Evolutionary conservation across 2,329 filamentous ascomycete species (phyloP).

Genomic region (Grosmannia serpens): DNA sequence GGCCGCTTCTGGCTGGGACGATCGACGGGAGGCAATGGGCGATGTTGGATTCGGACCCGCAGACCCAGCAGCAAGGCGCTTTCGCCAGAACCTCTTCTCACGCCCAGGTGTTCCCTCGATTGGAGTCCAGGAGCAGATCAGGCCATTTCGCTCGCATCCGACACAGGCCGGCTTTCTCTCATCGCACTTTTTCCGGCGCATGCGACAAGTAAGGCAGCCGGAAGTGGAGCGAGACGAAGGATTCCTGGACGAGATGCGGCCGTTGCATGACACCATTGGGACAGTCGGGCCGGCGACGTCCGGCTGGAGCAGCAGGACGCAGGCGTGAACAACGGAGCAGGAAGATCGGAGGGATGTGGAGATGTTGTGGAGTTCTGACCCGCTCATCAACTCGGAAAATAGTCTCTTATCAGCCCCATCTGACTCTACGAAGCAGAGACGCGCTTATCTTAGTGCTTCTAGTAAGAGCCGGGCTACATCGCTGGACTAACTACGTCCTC

Average conservation of each 20-base stretch:
- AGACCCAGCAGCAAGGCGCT: neutral
- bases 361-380: neutral
- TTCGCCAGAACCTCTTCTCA: neutral
- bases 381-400: neutral
- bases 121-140: neutral
- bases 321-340: neutral
- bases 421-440: neutral
- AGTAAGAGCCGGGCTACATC: neutral
- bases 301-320: neutral
- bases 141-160: neutral
- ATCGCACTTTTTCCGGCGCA: neutral
- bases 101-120: neutral
- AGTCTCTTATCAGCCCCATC: no score
- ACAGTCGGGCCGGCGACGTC: neutral
- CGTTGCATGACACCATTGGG: neutral
- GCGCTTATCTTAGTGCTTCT: neutral
- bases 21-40: neutral
- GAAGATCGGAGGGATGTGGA: neutral
- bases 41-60: neutral
- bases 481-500: no score
- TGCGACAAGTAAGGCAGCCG: neutral
- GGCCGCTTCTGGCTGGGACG: no score
- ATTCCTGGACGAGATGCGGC: neutral
- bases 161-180: neutral
- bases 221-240: neutral